Base-by-base conservation (phyloP, 2,329 filamentous ascomycete species). In the Sporothrix dimorphospora region DNA sequence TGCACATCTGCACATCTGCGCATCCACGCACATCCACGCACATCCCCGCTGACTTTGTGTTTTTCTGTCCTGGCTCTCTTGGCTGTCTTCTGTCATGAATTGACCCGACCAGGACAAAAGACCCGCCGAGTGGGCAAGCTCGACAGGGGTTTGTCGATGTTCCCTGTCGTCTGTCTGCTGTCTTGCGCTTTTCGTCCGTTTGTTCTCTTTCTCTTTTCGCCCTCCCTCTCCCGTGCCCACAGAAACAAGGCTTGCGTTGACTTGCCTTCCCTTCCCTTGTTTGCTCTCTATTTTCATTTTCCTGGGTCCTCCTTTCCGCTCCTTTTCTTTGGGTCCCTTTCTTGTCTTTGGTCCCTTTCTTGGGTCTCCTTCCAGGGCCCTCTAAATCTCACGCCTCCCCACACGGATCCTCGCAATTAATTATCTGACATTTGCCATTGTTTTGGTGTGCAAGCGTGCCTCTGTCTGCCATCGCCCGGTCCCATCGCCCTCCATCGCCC, bases 21-120 rank as follows among this genome's bases (percentile, higher is more conserved):
- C 34, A 40, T n/a, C n/a, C 49, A 8, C 34, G n/a, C 57, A 38
- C 34, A 40, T n/a, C n/a, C 49, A 8, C 34, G n/a, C 57, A 38
- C 8, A 40, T 61, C 34, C 34, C 34, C 57, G 34, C 34, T 14
- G 57, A 21, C 34, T 40, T 57, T 57, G 16, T 4, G 12, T 47
- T 45, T 47, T 47, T 47, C 5, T 47, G 16, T 47, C 14, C 16
- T 9, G 5, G 16, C 7, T 59, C 2, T 38, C 27, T 34, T 30
- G 24, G 30, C 53, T 34, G 12, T 59, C 3, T 59, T n/a, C 38
- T 16, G 34, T 9, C 51, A 1, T 34, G 16, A 38, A 40, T 61
- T 61, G 55, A 8, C 55, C 55, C 30, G 55, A 61, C 51, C 51
- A 61, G 55, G 55, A 61, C 55, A 61, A 61, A 61, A 61, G 30